Evolutionary conservation across 2,329 filamentous ascomycete species (phyloP), one percentile per base, ranked within the genome.

Genomic region (Colletotrichum ledebouriae): DNA sequence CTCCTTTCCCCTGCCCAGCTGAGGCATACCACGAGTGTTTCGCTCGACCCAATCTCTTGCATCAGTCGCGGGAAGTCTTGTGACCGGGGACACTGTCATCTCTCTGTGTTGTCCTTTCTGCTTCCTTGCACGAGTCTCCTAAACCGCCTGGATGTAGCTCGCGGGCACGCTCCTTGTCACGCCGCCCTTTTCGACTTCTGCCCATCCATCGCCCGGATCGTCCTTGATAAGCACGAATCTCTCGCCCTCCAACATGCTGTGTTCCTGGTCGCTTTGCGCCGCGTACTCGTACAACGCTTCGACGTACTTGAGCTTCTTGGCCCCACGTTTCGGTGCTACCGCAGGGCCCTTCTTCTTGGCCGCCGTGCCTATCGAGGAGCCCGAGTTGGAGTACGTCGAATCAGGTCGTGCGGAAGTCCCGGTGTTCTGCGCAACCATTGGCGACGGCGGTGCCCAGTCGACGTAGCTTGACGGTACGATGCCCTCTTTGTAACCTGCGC

Each of bases 121-220:
- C 20, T 49, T 47, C 59, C 25, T 55, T 33, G 52, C 57, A 56
- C 42, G 57, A 44, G 71, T 42, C 71, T 73, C 74, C 80, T 83
- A 92, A 58, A 93, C 88, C 75, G 91, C 87, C 80, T 94, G 92
- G 68, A 98, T 88, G 82, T 98, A 99, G 78, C 94, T 97, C 42
- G 94, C 94, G 52, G 96, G 96, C 61, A 99, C 96, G 78, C 94
- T 97, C 76, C 90, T 94, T 56, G 90, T 93, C 46, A 90, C 84
- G 1, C 94, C 94, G 17, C 93, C 94, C 79, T 93, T 94, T 82
- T 98, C 96, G 17, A 99, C 96, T 82, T 98, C 96, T 33, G 91
- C 93, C 96, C 96, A 99, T 0, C 96, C 96, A 81, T 98, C 96
- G 1, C 96, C 96, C 0, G 90, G 87, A 76, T 98, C 95, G 64